Conservation (phyloP, 169 alveolate genomes). For the Besnoitia besnoiti region DNA sequence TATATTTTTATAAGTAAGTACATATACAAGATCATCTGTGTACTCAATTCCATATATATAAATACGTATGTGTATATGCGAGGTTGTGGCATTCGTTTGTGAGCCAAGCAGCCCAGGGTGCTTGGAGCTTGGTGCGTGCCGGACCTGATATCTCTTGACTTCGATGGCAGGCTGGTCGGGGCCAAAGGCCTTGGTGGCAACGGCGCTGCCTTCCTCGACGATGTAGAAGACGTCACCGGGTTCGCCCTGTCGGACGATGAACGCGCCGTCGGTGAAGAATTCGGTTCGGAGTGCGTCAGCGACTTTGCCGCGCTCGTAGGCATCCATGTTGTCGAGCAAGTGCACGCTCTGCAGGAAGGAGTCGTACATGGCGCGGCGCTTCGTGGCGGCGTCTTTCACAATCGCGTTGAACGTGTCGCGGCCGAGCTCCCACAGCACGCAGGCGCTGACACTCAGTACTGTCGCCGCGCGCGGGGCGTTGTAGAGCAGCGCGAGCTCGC, state of each 20-base stretch:
- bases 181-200: constrained; percentile 86
- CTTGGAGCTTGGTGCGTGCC: background rate
- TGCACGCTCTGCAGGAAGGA: constrained; percentile 78
- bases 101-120: background rate
- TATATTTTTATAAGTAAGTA: no score
- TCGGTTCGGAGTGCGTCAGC: constrained; percentile 84
- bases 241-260: constrained; percentile 91
- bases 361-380: constrained; percentile 81
- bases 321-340: constrained; percentile 87
- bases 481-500: constrained; percentile 94
- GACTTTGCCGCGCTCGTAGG: constrained; percentile 90
- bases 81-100: background rate
- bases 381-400: constrained; percentile 91
- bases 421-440: constrained; percentile 88
- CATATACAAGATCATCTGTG: no score
- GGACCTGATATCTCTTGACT: constrained; percentile 7
- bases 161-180: background rate
- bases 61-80: background rate
- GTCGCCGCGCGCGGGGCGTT: constrained; percentile 96
- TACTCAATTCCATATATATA: no score
- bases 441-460: constrained; percentile 80
- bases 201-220: constrained; percentile 91
- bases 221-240: constrained; percentile 91
- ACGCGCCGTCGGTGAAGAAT: constrained; percentile 80
- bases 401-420: constrained; percentile 93